Percentiles rank a stretch among this genome's conserved stretches.
These are phyloP conservation scores for Xylariaceae sp. DNA, from an alignment of 2,329 filamentous ascomycete genomes.

Conservation along the genomic window DNA sequence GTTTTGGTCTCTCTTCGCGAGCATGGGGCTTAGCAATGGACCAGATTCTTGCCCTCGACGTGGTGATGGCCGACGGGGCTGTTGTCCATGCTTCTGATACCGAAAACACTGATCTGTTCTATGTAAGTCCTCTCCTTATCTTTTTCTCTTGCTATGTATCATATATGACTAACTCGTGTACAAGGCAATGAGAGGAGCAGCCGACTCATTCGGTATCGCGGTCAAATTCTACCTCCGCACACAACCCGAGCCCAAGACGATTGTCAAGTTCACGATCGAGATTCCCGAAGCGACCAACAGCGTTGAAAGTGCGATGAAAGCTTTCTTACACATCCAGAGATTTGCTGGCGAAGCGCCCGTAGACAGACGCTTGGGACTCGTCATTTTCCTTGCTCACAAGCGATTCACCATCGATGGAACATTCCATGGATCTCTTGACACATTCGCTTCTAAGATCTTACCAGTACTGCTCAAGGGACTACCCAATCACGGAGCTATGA, in stretches of 20 bases:
- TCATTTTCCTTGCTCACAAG: constrained; percentile 18
- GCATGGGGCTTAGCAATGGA: constrained; percentile 50
- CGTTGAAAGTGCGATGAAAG: constrained; percentile 15
- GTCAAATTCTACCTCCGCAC: constrained; percentile 35
- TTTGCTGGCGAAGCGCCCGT: constrained; percentile 32
- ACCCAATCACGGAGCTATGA: constrained; percentile 6
- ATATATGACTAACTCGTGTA: neutral
- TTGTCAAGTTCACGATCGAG: constrained; percentile 34
- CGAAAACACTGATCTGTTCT: constrained; percentile 24
- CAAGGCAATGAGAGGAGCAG: constrained; percentile 39
- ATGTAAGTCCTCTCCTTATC: constrained; percentile 19
- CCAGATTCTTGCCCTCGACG: constrained; percentile 43
- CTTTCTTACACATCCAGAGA: constrained; percentile 26
- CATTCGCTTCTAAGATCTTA: constrained; percentile 24
- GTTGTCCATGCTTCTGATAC: constrained; percentile 13
- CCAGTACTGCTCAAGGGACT: constrained; percentile 24
- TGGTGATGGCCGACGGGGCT: constrained; percentile 37
- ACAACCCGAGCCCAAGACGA: constrained; percentile 28
- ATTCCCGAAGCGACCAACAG: constrained; percentile 13
- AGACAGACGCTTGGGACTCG: constrained; percentile 30
- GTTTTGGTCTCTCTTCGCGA: constrained; percentile 40
- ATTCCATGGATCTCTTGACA: constrained; percentile 27
- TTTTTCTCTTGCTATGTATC: too few species aligned
- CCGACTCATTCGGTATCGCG: constrained; percentile 37
- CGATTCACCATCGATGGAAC: constrained; percentile 30